Evolutionary conservation across 495 filamentous ascomycete genomes (phyloP).

Genomic region (Lasiosphaeria ovina): DNA sequence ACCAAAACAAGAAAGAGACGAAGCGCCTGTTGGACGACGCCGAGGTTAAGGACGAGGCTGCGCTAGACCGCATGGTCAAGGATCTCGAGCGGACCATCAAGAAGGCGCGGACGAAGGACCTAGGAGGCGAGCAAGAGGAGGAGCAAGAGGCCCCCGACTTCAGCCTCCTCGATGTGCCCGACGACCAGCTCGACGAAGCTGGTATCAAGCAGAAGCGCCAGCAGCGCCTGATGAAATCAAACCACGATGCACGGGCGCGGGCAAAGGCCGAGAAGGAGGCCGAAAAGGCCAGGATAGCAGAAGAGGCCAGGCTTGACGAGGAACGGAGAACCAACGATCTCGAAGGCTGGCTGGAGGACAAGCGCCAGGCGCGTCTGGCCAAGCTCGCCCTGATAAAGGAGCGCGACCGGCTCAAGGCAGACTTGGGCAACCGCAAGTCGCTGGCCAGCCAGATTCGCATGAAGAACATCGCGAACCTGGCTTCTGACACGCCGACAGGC

Average conservation of each 20-base stretch:
- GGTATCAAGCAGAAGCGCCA: constrained; percentile 85
- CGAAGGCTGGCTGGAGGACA: constrained; percentile 81
- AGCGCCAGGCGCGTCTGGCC: constrained; percentile 67
- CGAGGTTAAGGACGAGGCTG: constrained; percentile 84
- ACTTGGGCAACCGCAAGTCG: constrained; percentile 93
- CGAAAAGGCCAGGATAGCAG: constrained; percentile 77
- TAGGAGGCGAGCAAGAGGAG: constrained; percentile 76
- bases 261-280: constrained; percentile 94
- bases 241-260: constrained; percentile 84
- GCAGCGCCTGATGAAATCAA: constrained; percentile 88
- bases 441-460: constrained; percentile 93
- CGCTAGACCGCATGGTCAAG: constrained; percentile 73
- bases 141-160: constrained; percentile 79
- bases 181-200: constrained; percentile 90
- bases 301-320: constrained; percentile 76
- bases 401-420: constrained; percentile 83
- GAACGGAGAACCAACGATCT: constrained; percentile 81
- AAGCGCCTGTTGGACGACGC: constrained; percentile 82
- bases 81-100: constrained; percentile 88
- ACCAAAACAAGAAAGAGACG: constrained; percentile 81
- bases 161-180: constrained; percentile 81
- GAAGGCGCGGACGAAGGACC: constrained; percentile 84
- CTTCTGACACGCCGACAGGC: constrained; percentile 74
- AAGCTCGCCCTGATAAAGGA: constrained; percentile 87
- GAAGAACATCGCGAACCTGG: constrained; percentile 96